Evolutionary conservation across 805 yeast species (phyloP).

Genomic region (Candida qinlingensis): DNA sequence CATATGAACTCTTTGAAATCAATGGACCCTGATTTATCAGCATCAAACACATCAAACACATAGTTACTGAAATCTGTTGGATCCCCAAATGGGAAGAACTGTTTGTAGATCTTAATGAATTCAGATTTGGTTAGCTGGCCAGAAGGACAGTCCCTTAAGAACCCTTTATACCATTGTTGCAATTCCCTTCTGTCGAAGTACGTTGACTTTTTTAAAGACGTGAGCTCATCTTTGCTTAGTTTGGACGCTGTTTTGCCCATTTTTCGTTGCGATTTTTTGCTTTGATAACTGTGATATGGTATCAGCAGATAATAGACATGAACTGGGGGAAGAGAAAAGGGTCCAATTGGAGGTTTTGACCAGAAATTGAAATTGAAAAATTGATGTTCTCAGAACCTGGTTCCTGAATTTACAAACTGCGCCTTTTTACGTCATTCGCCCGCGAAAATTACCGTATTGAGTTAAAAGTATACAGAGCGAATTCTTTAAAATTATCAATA

Average conservation of each 20-base stretch:
- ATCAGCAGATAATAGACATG: neutral
- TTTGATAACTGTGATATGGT: neutral
- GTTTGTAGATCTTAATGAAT: constrained; percentile 87
- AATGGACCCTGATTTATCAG: constrained; percentile 70
- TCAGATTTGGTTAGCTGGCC: constrained; percentile 86
- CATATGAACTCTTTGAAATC: constrained; percentile 91
- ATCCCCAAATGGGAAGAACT: constrained; percentile 97
- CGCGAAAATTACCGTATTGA: neutral
- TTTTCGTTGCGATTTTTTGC: neutral
- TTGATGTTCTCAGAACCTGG: neutral
- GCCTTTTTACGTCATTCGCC: neutral
- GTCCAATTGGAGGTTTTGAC: neutral
- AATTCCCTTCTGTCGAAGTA: constrained; percentile 89
- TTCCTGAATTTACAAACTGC: neutral
- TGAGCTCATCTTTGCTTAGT: constrained; percentile 82
- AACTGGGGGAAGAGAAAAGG: neutral
- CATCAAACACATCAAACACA: constrained; percentile 85
- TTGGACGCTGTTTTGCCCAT: constrained; percentile 98
- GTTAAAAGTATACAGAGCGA: neutral
- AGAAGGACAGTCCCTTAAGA: constrained; percentile 85
- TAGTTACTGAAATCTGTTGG: constrained; percentile 87
- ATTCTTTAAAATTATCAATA: no score
- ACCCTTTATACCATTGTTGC: constrained; percentile 98
- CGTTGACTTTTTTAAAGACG: constrained; percentile 76
- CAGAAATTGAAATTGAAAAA: neutral